Evolutionary conservation across 495 filamentous ascomycete genomes (phyloP).

Genomic region (Neurospora tetrasperma): DNA sequence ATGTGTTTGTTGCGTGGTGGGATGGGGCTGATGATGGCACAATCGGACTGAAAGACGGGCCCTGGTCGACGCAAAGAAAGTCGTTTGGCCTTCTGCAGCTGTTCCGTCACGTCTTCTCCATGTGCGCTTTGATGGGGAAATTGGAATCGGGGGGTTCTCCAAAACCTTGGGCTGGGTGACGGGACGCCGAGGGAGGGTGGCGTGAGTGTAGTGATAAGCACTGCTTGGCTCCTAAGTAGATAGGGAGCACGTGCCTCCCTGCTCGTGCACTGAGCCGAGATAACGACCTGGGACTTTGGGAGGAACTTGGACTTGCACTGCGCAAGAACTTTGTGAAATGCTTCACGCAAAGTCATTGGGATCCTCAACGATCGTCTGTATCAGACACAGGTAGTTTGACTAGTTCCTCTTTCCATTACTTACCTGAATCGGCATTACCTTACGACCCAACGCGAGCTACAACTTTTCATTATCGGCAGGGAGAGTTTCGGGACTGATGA

Average conservation of each 20-base stretch:
- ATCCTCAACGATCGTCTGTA: not conserved
- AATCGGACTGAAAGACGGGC: not conserved
- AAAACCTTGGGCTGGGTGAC: not conserved
- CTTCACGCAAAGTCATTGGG: not conserved
- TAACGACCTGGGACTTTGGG: not conserved
- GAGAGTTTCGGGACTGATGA: no score
- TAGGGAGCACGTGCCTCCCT: not conserved
- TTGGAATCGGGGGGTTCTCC: not conserved
- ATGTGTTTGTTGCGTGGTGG: not conserved
- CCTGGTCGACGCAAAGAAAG: not conserved
- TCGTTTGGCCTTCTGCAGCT: not conserved
- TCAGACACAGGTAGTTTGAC: not conserved
- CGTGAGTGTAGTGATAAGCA: not conserved
- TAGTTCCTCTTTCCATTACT: not conserved
- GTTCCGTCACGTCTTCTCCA: conserved; percentile 1
- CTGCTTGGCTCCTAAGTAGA: not conserved
- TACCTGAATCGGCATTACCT: not conserved
- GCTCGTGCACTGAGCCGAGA: not conserved
- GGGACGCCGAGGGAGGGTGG: not conserved
- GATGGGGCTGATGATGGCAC: not conserved
- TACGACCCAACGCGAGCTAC: not conserved
- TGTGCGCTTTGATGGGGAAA: not conserved
- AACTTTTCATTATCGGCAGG: not conserved
- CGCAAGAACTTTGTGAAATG: not conserved
- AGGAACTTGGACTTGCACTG: not conserved